Evolutionary conservation across 352 stramenopile species (phyloP), one percentile per base, ranked within the genome.

Genomic region (Phytophthora aleatoria): DNA sequence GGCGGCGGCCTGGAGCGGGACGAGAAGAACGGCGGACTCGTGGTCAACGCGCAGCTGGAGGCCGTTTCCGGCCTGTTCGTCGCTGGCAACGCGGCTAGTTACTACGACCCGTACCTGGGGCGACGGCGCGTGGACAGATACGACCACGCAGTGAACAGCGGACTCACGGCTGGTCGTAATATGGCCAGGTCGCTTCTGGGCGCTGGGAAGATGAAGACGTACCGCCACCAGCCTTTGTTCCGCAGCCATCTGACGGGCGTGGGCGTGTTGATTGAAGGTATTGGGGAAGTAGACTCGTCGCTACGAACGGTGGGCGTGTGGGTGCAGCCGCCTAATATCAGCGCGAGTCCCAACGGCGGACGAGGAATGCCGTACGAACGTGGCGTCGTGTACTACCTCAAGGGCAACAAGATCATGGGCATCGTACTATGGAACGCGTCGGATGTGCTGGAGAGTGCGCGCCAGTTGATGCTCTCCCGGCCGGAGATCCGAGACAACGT

Each of bases 71-170:
- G 91, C 3, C 66, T 98, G 5, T 98, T 97, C 61, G 90, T 96
- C 9, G 92, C 92, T 10, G 92, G 92, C 3, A 95, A 94, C 45
- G 77, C 85, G 0, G 92, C 92, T 1, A 97, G 86, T 43, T 98
- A 97, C 71, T 97, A 84, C 52, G 92, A 98, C 55, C 82, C 85
- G 41, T 91, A 90, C 47, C 51, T 98, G 41, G 92, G 91, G 0
- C 70, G 91, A 16, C 77, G 92, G 7, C 86, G 92, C n/a, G 87
- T 97, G 16, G 91, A 97, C 57, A 76, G 86, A 5, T 98, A 97
- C 67, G 92, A 98, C 67, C 91, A 97, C 59, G 90, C 91, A 2
- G 89, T 98, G 13, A 98, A 98, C 76, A 95, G 83, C 27, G 92
- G 92, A 0, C 75, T 98, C 3, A 76, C 89, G 12, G 92, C 91